Conservation (phyloP, 768 basidiomycete species). For the Trametes meyenii region DNA sequence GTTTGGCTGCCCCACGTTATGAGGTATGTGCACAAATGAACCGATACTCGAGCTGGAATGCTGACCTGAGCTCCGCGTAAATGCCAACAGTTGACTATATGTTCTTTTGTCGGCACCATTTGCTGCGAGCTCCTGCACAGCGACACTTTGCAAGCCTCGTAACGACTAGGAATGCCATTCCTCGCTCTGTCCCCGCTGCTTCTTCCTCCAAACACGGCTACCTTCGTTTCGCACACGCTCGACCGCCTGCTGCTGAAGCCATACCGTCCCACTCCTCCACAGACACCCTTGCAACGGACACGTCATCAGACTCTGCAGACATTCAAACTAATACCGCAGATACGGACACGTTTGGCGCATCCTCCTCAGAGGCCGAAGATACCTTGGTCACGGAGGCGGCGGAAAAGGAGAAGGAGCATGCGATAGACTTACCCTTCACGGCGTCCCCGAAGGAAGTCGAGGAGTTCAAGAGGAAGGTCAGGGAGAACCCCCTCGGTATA, state of each 20-base stretch:
- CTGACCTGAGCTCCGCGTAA: constrained; percentile 1
- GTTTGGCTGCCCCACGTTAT: constrained; percentile 46
- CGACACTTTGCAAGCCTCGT: constrained; percentile 24
- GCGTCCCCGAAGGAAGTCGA: background rate
- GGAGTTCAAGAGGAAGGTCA: background rate
- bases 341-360: too few relatives aligned
- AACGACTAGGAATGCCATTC: constrained; percentile 21
- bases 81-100: constrained; percentile 64
- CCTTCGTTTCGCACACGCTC: background rate
- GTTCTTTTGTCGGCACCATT: constrained; percentile 69
- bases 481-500: background rate
- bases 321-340: background rate
- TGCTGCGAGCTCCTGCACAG: constrained; percentile 46
- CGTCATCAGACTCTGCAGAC: background rate
- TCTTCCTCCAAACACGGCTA: background rate
- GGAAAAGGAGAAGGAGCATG: background rate
- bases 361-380: background rate
- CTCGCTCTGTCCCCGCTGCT: background rate
- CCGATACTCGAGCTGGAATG: background rate
- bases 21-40: constrained; percentile 46
- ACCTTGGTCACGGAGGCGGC: background rate
- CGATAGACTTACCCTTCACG: background rate
- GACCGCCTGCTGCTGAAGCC: background rate
- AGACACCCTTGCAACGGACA: background rate
- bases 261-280: background rate